Percentiles rank a stretch among this genome's conserved stretches.
Conservation (phyloP, 352 stramenopile species). For the Phytopythium kandeliae region DNA sequence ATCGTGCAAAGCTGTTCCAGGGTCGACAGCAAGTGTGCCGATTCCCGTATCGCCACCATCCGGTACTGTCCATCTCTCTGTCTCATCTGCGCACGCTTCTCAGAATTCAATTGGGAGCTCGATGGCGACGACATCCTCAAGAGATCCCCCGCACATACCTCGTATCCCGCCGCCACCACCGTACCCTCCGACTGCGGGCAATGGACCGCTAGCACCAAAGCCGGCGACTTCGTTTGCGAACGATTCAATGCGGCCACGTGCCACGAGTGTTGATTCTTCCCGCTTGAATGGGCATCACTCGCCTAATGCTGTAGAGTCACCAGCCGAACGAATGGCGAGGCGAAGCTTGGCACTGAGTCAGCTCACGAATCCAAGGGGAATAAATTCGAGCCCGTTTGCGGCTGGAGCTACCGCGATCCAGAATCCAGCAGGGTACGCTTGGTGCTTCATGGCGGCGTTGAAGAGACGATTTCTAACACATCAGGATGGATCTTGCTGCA, state of each 20-base stretch:
- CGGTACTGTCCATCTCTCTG: background rate
- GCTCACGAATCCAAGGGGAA: conserved; percentile 31
- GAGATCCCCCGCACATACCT: background rate
- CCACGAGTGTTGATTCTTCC: background rate
- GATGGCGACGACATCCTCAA: background rate
- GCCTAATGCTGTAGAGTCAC: background rate
- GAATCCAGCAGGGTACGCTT: background rate
- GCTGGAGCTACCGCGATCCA: background rate
- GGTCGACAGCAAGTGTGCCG: background rate
- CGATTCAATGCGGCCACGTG: background rate
- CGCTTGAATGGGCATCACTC: background rate
- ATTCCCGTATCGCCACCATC: background rate
- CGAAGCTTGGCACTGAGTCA: conserved; percentile 58
- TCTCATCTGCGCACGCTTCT: background rate
- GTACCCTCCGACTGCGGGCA: conserved; percentile 24
- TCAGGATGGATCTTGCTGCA: background rate
- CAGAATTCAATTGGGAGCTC: background rate
- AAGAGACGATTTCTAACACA: too few relatives aligned
- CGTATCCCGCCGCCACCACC: conserved; percentile 43
- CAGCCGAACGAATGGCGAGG: conserved; percentile 32
- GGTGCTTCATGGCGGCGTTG: too few relatives aligned
- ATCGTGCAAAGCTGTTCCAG: conserved; percentile 51
- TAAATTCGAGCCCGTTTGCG: background rate
- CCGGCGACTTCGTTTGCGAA: background rate
- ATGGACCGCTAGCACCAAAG: background rate